Evolutionary conservation across 148 eudicot genomes (phyloP), one percentile per base, ranked within the genome.

Genomic region (Suaeda aralocaspica): DNA sequence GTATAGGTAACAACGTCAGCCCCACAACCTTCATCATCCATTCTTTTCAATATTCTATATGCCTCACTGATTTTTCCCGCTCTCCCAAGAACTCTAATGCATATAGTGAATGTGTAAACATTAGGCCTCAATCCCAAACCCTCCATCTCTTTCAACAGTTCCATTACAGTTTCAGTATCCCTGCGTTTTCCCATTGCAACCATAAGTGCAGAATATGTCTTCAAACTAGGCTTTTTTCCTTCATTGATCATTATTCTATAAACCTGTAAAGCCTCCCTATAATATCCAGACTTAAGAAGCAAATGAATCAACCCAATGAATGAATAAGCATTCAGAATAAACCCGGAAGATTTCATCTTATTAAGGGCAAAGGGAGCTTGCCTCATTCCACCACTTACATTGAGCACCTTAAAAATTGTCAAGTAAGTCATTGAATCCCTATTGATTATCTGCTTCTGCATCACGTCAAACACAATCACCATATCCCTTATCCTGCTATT

Each of bases 191-290:
- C 98, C 5, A 81, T 72, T 34, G 97, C 97, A 66, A 87, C 98
- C 98, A 94, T 91, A 74, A 94, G 97, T 6, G 98, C 95, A 51
- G 98, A 94, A 77, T 91, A 91, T 3, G 98, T 80, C 77, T 94
- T 94, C 42, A 94, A 84, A 81, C 97, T 94, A 50, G 96, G 98
- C 78, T 81, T 91, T 55, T 84, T 76, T 71, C 84, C 88, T 76
- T 86, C 95, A 18, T 69, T 75, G 48, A 94, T 50, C 84, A 87
- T 88, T 80, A 84, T 89, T 77, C 77, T 83, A 71, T 94, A 91
- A 65, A 86, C 88, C 73, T 83, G 76, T 56, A 85, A 83, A 67
- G 88, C 98, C 82, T 89, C 98, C 77, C 63, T 81, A 72, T 77
- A 78, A 71, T 76, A 86, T 59, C 97, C 93, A 29, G 91, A 83